Evolutionary conservation across 495 filamentous ascomycete species (phyloP).

Genomic region (Corynascus novoguineensis): DNA sequence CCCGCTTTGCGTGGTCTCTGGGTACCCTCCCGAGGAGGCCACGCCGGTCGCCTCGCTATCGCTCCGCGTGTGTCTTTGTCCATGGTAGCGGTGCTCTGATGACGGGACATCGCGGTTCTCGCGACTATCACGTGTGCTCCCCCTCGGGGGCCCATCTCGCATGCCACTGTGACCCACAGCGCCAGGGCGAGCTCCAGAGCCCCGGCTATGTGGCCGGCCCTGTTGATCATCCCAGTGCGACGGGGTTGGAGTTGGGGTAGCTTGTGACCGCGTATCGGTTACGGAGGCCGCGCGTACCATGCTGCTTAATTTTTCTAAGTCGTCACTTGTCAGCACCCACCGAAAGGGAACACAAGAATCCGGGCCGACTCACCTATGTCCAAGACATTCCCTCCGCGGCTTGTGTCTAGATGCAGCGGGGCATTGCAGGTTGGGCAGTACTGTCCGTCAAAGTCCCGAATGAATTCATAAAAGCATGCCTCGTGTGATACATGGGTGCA

Average conservation of each 20-base stretch:
- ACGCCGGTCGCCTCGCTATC: slow-evolving; percentile 63
- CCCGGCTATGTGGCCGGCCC: slow-evolving; percentile 45
- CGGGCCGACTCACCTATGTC: slow-evolving; percentile 68
- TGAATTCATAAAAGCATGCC: slow-evolving; percentile 98
- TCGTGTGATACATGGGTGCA: slow-evolving; percentile 95
- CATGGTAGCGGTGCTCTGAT: slow-evolving; percentile 56
- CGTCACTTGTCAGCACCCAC: slow-evolving; percentile 15
- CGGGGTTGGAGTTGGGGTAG: slow-evolving; percentile 42
- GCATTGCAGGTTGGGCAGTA: slow-evolving; percentile 94
- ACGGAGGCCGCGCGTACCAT: slow-evolving; percentile 82
- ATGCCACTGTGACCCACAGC: slow-evolving; percentile 24
- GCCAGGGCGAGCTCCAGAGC: slow-evolving; percentile 38
- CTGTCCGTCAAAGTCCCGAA: slow-evolving; percentile 90
- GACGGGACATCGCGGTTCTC: slow-evolving; percentile 56
- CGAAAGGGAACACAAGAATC: background rate
- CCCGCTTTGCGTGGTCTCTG: slow-evolving; percentile 55
- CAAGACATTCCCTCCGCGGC: slow-evolving; percentile 87
- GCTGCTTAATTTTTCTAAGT: slow-evolving; percentile 84
- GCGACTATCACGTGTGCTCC: slow-evolving; percentile 39
- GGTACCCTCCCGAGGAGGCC: slow-evolving; percentile 70
- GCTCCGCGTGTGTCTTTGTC: slow-evolving; percentile 67
- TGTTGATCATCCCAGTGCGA: slow-evolving; percentile 47
- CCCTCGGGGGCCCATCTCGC: slow-evolving; percentile 18
- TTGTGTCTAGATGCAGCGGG: slow-evolving; percentile 88
- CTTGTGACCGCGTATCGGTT: slow-evolving; percentile 54